Evolutionary conservation across 2,329 filamentous ascomycete species (phyloP), one percentile per base, ranked within the genome.

Genomic region (Paecilomyces sp.): DNA sequence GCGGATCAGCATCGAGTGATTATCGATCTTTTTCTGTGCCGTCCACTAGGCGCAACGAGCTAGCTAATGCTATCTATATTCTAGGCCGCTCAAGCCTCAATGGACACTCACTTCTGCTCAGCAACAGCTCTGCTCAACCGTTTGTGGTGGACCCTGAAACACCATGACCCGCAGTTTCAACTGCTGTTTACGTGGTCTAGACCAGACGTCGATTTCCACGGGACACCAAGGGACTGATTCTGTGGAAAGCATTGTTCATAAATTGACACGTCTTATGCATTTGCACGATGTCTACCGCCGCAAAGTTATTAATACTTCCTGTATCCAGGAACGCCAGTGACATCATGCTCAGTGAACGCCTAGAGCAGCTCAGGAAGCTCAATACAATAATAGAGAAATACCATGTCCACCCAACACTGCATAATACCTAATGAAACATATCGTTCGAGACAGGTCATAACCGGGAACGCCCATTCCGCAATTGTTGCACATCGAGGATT

Each of bases 101-200:
- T 41, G 34, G 34, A 13, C 34, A 15, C 5, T 41, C 34, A 28
- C 25, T 28, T 28, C 25, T 28, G 25, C n/a, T 15, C 34, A 41
- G 11, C 13, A 15, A 41, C 34, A 41, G 12, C n/a, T 13, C 34
- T 41, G 13, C 36, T 41, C 36, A 41, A 41, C 36, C 28, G 25
- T 25, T 4, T 31, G 30, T 30, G 51, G 51, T 53, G 51, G 51
- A 62, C 50, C 64, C 65, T 70, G 67, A 67, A 66, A 68, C 66
- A 66, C 66, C 34, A 56, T 55, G 63, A 63, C 66, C 66, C 60
- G 65, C 66, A 53, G 22, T 30, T 3, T 28, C 51, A 30, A 28
- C 22, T 53, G 7, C 51, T 9, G 11, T 7, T 25, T 53, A 53
- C 25, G 22, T 53, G 9, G 22, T 30, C 12, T 8, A 9, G 41